Conservation (phyloP, 495 filamentous ascomycete genomes). For the Trichoderma gamsii region DNA sequence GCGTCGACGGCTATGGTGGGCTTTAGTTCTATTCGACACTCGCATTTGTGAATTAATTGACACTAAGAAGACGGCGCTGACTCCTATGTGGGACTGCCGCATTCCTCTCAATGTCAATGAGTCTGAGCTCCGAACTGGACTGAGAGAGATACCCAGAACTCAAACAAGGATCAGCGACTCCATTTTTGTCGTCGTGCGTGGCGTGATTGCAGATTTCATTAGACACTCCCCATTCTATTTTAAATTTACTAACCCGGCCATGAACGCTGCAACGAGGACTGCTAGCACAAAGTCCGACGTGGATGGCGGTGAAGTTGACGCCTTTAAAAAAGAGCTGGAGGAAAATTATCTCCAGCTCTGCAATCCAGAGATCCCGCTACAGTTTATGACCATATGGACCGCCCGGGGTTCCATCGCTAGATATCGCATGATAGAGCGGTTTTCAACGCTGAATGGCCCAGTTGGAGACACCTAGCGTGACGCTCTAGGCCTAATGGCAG, state of each 20-base stretch:
- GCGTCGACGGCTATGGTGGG: constrained; percentile 57
- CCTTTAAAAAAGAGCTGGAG: constrained; percentile 41
- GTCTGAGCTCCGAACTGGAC: constrained; percentile 46
- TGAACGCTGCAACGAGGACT: constrained; percentile 35
- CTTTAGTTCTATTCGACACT: constrained; percentile 45
- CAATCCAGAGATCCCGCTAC: constrained; percentile 44
- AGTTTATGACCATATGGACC: constrained; percentile 50
- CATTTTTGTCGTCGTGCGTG: constrained; percentile 46
- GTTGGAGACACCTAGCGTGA: constrained; percentile 34
- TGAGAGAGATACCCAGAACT: constrained; percentile 36
- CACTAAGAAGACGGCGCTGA: constrained; percentile 31
- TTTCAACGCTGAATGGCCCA: constrained; percentile 30
- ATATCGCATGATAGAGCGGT: constrained; percentile 36
- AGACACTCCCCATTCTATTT: constrained; percentile 44
- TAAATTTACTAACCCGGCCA: constrained; percentile 42
- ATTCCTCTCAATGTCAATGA: constrained; percentile 53
- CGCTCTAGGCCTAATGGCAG: constrained; percentile 33
- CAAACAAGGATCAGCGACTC: constrained; percentile 42
- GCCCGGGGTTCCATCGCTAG: constrained; percentile 41
- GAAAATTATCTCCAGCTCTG: constrained; percentile 43
- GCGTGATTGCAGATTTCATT: constrained; percentile 43
- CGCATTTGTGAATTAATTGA: constrained; percentile 45
- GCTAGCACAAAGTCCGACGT: too few species aligned
- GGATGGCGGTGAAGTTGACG: constrained; percentile 28
- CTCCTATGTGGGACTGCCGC: constrained; percentile 52